Base-by-base conservation (phyloP, 192 early-diverging fungal species). In the Gigaspora rosea region DNA sequence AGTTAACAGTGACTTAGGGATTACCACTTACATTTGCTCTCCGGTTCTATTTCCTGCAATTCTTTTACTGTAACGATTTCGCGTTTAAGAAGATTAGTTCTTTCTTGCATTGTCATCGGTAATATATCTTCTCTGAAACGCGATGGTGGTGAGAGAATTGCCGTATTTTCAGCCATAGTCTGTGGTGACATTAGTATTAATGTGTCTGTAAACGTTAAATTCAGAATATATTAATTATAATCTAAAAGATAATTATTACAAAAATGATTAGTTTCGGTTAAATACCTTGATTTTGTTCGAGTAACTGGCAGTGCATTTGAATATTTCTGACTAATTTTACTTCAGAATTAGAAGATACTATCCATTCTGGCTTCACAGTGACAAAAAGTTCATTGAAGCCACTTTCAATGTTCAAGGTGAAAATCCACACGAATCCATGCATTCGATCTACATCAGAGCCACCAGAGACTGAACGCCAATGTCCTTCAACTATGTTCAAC, bases 21-120 rank as follows among this genome's bases (percentile, higher is more conserved):
- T 16, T 54, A 15, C 50, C 79, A 65, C 84, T 81, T 86, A 94
- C 93, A 95, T 88, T 93, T 94, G 71, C 90, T 90, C 46, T 95
- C 91, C 2, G 94, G 92, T 75, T 96, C 94, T 13, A 93, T 16
- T 33, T 94, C 94, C 11, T 89, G 61, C 22, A 96, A 78, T 73
- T 94, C 94, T 47, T 86, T 80, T 8, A 95, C 79, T 32, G 83
- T 79, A 33, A 83, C 67, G 56, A 92, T 85, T 79, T 96, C 93
- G 32, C 81, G 77, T 41, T 82, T 47, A 61, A 92, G 83, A 3
- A 93, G 57, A 8, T 67, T 63, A 3, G 78, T 67, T 35, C 82
- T 82, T 73, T 86, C 86, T 2, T 16, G 36, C 2, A 32, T 22
- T 12, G 1, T 20, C 16, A 58, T 58, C 46, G 71, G 32, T 20